Conservation (phyloP, 75 land plant species). For the Sequoiadendron giganteum region DNA sequence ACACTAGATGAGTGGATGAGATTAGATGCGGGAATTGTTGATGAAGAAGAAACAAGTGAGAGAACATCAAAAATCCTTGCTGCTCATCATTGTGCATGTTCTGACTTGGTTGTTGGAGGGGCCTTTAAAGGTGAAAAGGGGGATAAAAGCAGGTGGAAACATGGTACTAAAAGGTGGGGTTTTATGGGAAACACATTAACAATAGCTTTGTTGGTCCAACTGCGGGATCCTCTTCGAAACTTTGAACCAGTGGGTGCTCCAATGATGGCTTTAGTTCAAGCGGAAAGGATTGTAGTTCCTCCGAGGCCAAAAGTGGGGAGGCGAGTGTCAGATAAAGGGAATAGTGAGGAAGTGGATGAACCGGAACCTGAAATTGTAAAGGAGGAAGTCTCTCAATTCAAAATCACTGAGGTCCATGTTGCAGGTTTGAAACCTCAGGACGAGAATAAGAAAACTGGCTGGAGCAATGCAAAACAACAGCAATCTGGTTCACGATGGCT, state of each 20-base stretch:
- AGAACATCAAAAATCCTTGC: slow-evolving; percentile 76
- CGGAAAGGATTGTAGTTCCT: slow-evolving; percentile 86
- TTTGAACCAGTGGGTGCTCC: slow-evolving; percentile 97
- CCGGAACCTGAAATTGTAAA: slow-evolving; percentile 17
- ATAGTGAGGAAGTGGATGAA: slow-evolving; percentile 48
- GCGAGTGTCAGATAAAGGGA: slow-evolving; percentile 46
- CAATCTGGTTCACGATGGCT: slow-evolving; percentile 96
- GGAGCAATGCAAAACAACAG: slow-evolving; percentile 75
- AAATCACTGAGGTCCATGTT: slow-evolving; percentile 80
- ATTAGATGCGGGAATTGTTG: slow-evolving; percentile 75
- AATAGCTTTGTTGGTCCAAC: slow-evolving; percentile 90
- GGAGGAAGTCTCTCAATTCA: slow-evolving; percentile 70
- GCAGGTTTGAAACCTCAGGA: slow-evolving; percentile 74
- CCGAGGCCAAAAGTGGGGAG: slow-evolving; percentile 74
- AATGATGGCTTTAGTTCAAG: slow-evolving; percentile 95
- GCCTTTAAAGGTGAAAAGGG: slow-evolving; percentile 28
- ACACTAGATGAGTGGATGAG: slow-evolving; percentile 93
- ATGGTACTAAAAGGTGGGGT: slow-evolving; percentile 57
- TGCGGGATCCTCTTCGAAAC: slow-evolving; percentile 92
- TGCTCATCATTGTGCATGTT: slow-evolving; percentile 72
- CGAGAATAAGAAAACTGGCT: slow-evolving; percentile 49
- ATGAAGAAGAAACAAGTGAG: slow-evolving; percentile 51
- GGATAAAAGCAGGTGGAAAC: slow-evolving; percentile 43
- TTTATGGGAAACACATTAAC: slow-evolving; percentile 87
- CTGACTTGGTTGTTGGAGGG: slow-evolving; percentile 49